Evolutionary conservation across 2,329 filamentous ascomycete genomes (phyloP), one percentile per base, ranked within the genome.

Genomic region (Verticillium zaregamsianum): DNA sequence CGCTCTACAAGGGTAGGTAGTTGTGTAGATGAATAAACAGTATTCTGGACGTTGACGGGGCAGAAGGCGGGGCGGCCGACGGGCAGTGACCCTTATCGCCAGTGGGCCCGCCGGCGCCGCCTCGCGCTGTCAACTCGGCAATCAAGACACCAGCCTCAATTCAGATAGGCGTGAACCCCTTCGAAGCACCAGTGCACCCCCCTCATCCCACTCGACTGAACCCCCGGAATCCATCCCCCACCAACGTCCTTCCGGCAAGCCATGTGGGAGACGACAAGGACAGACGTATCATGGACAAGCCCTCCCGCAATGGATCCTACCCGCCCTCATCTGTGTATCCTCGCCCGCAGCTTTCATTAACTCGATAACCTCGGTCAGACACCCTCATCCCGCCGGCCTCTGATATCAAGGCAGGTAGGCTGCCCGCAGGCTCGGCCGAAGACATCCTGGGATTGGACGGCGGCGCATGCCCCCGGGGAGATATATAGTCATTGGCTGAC

Each of bases 381-480:
- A 39, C 12, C 37, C 5, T n/a, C 20, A 40, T n/a, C 45, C 45
- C 45, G 45, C 45, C 45, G 45, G 45, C 45, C 45, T 14, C n/a
- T 49, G 45, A 9, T 49, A 49, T 49, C 45, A 23, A 28, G 45
- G 45, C 45, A 49, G 17, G 12, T 32, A 14, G 20, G 32, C 12
- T 32, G 39, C 57, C 57, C 57, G 57, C 57, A 49, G 57, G 39
- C 35, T 49, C 25, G 37, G 57, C 57, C 57, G 57, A 58, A 39
- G 23, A 25, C n/a, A 20, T 7, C 20, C 20, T 25, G 20, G 20
- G 45, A 12, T 5, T 25, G 45, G 45, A 49, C 45, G 45, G 45
- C 45, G 45, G 45, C 45, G 45, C 20, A 14, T 14, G 45, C 20
- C 8, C 8, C 11, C 8, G 11, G 45, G 9, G 20, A 14, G 45